A percentile compares a stretch with the other conserved stretches of the same genome.
These are phyloP conservation scores for Trametes maxima DNA, from an alignment of 768 basidiomycete species.

Conservation along the genomic window DNA sequence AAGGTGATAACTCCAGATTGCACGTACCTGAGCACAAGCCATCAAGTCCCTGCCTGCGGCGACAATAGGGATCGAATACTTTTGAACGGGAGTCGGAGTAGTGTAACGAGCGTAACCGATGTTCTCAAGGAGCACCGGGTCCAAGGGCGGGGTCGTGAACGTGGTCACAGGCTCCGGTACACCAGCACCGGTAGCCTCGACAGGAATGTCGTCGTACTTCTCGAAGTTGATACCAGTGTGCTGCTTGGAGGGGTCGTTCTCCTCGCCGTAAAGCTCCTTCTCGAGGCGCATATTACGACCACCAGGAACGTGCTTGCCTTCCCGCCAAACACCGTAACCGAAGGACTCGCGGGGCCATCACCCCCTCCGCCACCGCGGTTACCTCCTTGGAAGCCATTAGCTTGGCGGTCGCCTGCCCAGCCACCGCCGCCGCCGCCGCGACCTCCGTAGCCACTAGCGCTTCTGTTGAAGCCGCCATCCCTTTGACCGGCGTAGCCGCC, in stretches of 20 bases:
- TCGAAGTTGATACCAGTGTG: conserved; percentile 99
- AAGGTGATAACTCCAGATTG: conserved; percentile 12
- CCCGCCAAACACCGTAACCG: conserved; percentile 82
- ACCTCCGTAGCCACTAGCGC: conserved; percentile 40
- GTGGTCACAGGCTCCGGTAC: conserved; percentile 93
- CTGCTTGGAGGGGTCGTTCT: conserved; percentile 81
- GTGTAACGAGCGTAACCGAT: conserved; percentile 91
- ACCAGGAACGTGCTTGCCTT: conserved; percentile 86
- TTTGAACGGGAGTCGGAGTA: conserved; percentile 98
- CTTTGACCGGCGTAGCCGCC: conserved; percentile 44
- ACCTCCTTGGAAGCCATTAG: conserved; percentile 29
- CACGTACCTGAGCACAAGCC: conserved; percentile 87
- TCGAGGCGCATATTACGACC: conserved; percentile 85
- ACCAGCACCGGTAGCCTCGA: conserved; percentile 95
- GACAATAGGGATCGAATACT: conserved; percentile 99
- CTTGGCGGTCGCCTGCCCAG: conserved; percentile 34
- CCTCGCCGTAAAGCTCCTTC: conserved; percentile 94
- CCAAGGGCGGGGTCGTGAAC: conserved; percentile 88
- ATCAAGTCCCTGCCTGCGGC: conserved; percentile 87
- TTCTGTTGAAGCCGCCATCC: conserved; percentile 43
- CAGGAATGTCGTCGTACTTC: conserved; percentile 99
- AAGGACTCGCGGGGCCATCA: conserved; percentile 51
- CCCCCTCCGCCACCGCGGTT: conserved; percentile 36
- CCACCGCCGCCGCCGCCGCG: conserved; percentile 45
- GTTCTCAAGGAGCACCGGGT: conserved; percentile 93